Evolutionary conservation across 148 eudicot genomes (phyloP).

Genomic region (Arctostaphylos glauca): DNA sequence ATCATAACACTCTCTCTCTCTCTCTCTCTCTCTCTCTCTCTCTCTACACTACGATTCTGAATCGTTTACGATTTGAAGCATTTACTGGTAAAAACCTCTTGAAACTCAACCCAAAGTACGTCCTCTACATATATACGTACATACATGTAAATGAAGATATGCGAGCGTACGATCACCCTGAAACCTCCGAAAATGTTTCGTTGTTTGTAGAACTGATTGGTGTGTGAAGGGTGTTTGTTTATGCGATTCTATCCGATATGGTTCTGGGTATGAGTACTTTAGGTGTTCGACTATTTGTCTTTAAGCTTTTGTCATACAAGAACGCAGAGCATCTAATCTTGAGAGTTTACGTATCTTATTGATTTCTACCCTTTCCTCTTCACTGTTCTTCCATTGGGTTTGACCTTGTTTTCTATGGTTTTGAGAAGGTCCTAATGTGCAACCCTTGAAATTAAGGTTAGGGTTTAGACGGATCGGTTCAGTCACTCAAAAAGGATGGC

Average conservation of each 20-base stretch:
- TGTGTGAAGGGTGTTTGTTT: neutral
- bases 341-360: neutral
- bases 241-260: neutral
- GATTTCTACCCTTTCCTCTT: neutral
- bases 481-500: neutral
- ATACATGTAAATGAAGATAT: neutral
- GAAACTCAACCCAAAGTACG: neutral
- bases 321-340: neutral
- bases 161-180: neutral
- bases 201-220: neutral
- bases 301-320: neutral
- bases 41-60: neutral
- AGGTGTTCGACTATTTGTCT: neutral
- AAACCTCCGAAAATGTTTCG: neutral
- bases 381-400: neutral
- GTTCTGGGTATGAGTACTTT: neutral
- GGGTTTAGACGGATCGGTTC: neutral
- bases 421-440: neutral
- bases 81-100: slow-evolving; percentile 7
- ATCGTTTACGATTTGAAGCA: slow-evolving; percentile 20
- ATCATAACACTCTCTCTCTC: slow-evolving; percentile 10
- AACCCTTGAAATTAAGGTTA: neutral
- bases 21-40: slow-evolving; percentile 7
- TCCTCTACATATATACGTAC: no score
- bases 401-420: neutral